phyloP scores from a whole-genome alignment of 2,329 filamentous ascomycete genomes.

The Cercospora citrullina region DNA sequence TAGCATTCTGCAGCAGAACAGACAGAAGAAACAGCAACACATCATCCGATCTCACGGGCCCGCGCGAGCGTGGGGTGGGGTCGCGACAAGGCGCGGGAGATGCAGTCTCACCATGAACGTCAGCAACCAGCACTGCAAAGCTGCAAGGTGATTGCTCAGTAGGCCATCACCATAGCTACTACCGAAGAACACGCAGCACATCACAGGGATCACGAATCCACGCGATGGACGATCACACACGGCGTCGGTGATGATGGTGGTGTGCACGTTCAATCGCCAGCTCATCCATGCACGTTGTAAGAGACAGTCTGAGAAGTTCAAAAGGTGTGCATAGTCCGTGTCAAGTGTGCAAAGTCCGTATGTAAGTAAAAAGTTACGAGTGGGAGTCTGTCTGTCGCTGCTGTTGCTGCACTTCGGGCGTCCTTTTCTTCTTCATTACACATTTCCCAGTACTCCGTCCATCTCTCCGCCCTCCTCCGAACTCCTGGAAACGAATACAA shows the following conservation, averaged over 20 bases:
- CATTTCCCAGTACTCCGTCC: conserved; percentile 2
- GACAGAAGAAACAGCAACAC: neutral
- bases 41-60: conserved; percentile 1
- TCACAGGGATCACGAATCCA: neutral
- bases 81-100: neutral
- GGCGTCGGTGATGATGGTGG: neutral
- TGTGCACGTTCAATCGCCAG: neutral
- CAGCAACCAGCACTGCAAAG: neutral
- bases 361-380: conserved; percentile 4
- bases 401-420: conserved; percentile 1
- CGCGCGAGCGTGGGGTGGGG: neutral
- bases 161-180: conserved; percentile 11
- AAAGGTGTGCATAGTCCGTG: neutral
- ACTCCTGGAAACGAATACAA: conserved; percentile 2
- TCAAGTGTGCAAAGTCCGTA: neutral
- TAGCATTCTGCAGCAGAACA: neutral
- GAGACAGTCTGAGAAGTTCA: neutral
- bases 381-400: conserved; percentile 1
- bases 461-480: neutral
- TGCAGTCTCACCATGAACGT: neutral
- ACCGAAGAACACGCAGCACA: conserved; percentile 10
- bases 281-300: neutral
- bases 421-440: conserved; percentile 9
- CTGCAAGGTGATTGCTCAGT: neutral
- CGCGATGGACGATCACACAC: neutral